Evolutionary conservation across 2,329 filamentous ascomycete species (phyloP), one percentile per base, ranked within the genome.

Genomic region (Fusarium mundagurra): DNA sequence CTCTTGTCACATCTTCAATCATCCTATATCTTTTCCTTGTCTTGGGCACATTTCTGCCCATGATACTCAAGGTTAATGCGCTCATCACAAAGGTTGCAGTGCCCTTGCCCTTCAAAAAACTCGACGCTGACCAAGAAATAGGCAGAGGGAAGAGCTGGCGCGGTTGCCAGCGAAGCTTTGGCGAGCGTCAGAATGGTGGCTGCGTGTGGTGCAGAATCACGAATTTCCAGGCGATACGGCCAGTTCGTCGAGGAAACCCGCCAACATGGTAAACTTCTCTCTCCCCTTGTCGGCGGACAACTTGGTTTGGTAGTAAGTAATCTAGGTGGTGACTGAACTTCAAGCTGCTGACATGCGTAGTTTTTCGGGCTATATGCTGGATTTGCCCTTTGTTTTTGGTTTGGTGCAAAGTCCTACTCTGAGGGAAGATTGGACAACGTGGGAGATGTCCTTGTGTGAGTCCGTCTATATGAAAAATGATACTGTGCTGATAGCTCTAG

Each of bases 311-410:
- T 50, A 22, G 83, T 84, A 69, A 65, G 66, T 64, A 24, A 3
- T n/a, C 17, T 38, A 13, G 16, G 20, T 31, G 24, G 10, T 12
- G 36, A 10, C 16, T 31, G 38, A 10, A 12, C 38, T 50, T 53
- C 8, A 20, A 38, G 9, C 18, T 36, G 10, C 24, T 45, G 34
- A 80, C 38, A 39, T 7, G 13, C 11, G 6, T 43, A 86, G 82
- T 90, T 90, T 80, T 90, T 91, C 59, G 85, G 84, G 7, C 79
- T 88, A 1, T 89, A 86, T 64, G 79, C 82, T 6, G 84, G 86
- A 0, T 91, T 91, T 70, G 87, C 86, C 3, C 83, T 92, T 29
- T 84, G 87, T 13, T 92, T 92, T 71, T 92, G 89, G 89, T 92
- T 88, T 72, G 91, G 90, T 8, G 86, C 87, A 51, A 88, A 86